Evolutionary conservation across 345 rosid genomes (phyloP).

Genomic region (Stellera chamaejasme): DNA sequence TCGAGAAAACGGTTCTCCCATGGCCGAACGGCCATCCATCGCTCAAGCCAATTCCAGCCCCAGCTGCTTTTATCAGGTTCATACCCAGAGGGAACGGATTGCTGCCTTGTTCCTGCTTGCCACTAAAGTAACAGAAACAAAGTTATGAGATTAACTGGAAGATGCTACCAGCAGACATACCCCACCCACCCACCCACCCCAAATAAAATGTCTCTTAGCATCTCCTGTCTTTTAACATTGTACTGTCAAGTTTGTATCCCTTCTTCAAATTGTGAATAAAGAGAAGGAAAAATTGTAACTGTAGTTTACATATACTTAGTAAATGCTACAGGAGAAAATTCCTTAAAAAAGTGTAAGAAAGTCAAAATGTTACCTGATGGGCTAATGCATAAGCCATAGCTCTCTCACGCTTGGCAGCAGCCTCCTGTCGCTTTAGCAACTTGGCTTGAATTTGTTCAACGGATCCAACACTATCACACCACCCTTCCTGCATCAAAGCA

Average conservation of each 20-base stretch:
- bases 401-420: constrained; percentile 82
- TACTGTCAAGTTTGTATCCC: background rate
- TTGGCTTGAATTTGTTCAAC: constrained; percentile 72
- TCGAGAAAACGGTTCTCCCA: constrained; percentile 80
- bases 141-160: background rate
- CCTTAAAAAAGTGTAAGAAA: background rate
- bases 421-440: constrained; percentile 52
- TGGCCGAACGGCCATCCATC: constrained; percentile 85
- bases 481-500: constrained; percentile 61
- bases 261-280: background rate
- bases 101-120: constrained; percentile 57
- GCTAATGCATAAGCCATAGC: constrained; percentile 82
- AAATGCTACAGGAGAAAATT: background rate
- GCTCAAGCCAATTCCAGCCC: constrained; percentile 99
- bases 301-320: background rate
- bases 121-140: constrained; percentile 11
- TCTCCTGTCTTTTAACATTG: constrained; percentile 6
- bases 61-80: constrained; percentile 74
- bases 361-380: constrained; percentile 59
- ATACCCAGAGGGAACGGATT: constrained; percentile 50
- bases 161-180: too few relatives aligned
- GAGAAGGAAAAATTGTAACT: too few relatives aligned
- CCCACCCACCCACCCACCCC: too few relatives aligned
- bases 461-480: constrained; percentile 96
- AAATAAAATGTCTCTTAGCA: too few relatives aligned